A percentile compares a stretch with the other conserved stretches of the same genome.
Conservation (phyloP, 176 grass and related monocot species). For the Oryza glumipatula region DNA sequence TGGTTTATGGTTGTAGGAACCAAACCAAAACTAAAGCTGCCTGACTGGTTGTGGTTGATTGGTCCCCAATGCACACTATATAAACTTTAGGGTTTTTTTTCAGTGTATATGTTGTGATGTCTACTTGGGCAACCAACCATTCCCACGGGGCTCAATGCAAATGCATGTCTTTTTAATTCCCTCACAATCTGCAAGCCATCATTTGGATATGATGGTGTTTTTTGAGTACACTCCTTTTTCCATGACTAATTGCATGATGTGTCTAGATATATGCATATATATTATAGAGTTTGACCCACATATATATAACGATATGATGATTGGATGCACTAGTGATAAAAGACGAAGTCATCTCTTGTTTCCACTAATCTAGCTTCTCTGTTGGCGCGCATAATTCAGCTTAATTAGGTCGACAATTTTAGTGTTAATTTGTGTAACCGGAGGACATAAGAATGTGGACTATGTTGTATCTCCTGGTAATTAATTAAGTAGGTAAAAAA, state of each 20-base stretch:
- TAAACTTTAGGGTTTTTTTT: constrained; percentile 14
- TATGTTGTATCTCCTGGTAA: no score
- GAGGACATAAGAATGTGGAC: not conserved
- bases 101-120: constrained; percentile 18
- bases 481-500: no score
- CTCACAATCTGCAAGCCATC: constrained; percentile 37
- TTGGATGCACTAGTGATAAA: constrained; percentile 32
- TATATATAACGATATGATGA: constrained; percentile 28
- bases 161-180: constrained; percentile 25
- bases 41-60: not conserved
- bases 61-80: not conserved
- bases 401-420: not conserved
- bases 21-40: not conserved
- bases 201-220: constrained; percentile 42
- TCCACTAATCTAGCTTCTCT: not conserved
- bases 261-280: not conserved
- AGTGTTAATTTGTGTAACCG: not conserved
- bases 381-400: not conserved
- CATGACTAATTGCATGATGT: not conserved
- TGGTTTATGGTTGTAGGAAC: not conserved
- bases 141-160: constrained; percentile 48
- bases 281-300: not conserved
- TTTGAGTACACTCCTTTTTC: constrained; percentile 29
- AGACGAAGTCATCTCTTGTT: not conserved
- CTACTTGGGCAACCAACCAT: constrained; percentile 37